Base-by-base conservation (phyloP, 2,329 filamentous ascomycete genomes). In the Scedosporium dehoogii region DNA sequence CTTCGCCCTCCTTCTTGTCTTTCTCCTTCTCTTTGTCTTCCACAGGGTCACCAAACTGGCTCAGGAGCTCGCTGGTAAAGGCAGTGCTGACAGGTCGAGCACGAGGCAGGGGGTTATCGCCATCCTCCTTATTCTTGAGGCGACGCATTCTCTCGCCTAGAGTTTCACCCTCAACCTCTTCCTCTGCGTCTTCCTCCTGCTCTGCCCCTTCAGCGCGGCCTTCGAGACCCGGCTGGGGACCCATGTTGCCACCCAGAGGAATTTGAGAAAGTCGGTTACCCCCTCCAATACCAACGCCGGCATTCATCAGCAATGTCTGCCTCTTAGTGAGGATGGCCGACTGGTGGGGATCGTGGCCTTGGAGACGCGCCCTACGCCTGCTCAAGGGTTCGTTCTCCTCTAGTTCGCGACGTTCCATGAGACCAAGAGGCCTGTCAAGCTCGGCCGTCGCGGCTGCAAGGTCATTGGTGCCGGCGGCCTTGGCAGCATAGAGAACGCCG, bases 301-400 rank as follows among this genome's bases (percentile, higher is more conserved):
- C 23, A 18, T 60, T 60, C 25, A 56, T 27, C 66, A 82, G 74
- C 66, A 76, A 73, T 68, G 76, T 82, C 53, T 75, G 74, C 58
- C 75, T 77, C 59, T 77, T 76, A 60, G 71, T 73, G 62, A 72
- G 67, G 4, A 70, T 21, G 18, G 60, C 62, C 3, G 46, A 29
- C 3, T 59, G 44, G 14, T 62, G 44, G 18, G 81, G 80, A 53
- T 79, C 77, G 16, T 82, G 79, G 44, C 90, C 90, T 53, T 87
- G 82, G 6, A 97, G 79, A 62, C 92, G 83, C 48, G 88, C 89
- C 58, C 90, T 85, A 2, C 92, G 87, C 46, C 82, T 82, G 68
- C 89, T 92, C 21, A 97, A 78, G 0, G 94, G 92, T 72, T 97
- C 94, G 62, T 92, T 94, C 69, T 99, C 94, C 72, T 99, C 94